phyloP scores from a whole-genome alignment of 106 monocot species.

The Dioscorea alata region DNA sequence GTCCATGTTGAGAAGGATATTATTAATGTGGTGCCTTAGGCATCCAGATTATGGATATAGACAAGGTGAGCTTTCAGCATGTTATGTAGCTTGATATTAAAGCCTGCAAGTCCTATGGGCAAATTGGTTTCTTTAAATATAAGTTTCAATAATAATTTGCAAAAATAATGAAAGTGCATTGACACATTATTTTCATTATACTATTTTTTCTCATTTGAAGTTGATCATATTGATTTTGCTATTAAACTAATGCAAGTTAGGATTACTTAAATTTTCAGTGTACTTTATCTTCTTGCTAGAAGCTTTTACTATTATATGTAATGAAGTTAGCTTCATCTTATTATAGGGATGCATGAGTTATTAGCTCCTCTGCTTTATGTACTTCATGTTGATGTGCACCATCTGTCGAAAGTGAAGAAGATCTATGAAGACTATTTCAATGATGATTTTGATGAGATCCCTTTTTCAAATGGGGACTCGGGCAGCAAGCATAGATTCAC shows the following conservation, averaged over 20 bases:
- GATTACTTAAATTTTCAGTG: too few species aligned
- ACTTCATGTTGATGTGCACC: slow-evolving; percentile 70
- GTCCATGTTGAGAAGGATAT: slow-evolving; percentile 74
- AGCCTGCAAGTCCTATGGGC: too few species aligned
- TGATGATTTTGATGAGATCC: slow-evolving; percentile 62
- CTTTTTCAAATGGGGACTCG: slow-evolving; percentile 32
- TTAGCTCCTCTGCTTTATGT: slow-evolving; percentile 93
- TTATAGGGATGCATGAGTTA: slow-evolving; percentile 92
- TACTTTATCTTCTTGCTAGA: too few species aligned
- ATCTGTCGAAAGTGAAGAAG: slow-evolving; percentile 49
- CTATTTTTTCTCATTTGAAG: too few species aligned
- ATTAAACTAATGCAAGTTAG: too few species aligned
- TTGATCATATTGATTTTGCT: too few species aligned
- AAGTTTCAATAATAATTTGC: too few species aligned
- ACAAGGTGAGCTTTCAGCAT: slow-evolving; percentile 44
- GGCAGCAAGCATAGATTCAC: slow-evolving; percentile 33
- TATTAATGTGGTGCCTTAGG: slow-evolving; percentile 77
- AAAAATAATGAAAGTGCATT: too few species aligned
- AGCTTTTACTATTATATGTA: too few species aligned
- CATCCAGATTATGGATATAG: slow-evolving; percentile 80
- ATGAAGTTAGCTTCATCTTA: background rate
- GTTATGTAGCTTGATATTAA: too few species aligned
- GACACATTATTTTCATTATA: too few species aligned
- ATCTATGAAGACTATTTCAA: slow-evolving; percentile 61
- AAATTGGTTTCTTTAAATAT: too few species aligned